Base-by-base conservation (phyloP, 179 eudicot species). In the Spinacia oleracea region DNA sequence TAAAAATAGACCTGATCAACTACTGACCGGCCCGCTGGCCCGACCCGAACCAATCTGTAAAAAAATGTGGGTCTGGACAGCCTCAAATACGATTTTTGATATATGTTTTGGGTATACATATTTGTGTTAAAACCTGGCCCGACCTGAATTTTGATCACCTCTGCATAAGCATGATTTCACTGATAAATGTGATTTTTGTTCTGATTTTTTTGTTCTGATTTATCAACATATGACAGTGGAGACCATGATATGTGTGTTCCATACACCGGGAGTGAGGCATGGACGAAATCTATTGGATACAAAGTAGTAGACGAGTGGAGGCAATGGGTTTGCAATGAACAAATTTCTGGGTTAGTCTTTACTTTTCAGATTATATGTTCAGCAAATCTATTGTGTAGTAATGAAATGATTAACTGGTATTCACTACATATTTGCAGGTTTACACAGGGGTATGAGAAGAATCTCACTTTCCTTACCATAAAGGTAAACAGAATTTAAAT, bases 171-270 rank as follows among this genome's bases (percentile, higher is more conserved):
- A 53, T 4, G 18, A 2, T 40, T 78, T n/a, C 5, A 5, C 65
- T 80, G 40, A 80, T 29, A 40, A n/a, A n/a, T 9, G 5, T 68
- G 29, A 62, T 10, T 50, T 23, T 50, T 9, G 21, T 53, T 9
- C 32, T 23, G 23, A 58, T 25, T 27, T 60, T n/a, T n/a, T n/a
- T n/a, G n/a, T n/a, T 14, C 45, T 50, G 59, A 16, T 63, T 16
- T 71, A 18, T 65, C 20, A 46, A 45, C n/a, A 7, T 74, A 14
- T 78, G 42, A 82, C 91, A 93, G 98, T 35, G 98, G 98, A 25
- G 98, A 93, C 81, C 97, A 93, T 85, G 98, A 93, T 79, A 86
- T 93, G 94, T 88, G 93, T 82, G 97, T 93, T 62, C 98, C 98
- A 16, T 93, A 73, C 80, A 91, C 97, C 38, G 98, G 98, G 50